These are phyloP conservation scores for Abrus pulchellus DNA, from an alignment of 306 rosid genomes.

Conservation along the genomic window DNA sequence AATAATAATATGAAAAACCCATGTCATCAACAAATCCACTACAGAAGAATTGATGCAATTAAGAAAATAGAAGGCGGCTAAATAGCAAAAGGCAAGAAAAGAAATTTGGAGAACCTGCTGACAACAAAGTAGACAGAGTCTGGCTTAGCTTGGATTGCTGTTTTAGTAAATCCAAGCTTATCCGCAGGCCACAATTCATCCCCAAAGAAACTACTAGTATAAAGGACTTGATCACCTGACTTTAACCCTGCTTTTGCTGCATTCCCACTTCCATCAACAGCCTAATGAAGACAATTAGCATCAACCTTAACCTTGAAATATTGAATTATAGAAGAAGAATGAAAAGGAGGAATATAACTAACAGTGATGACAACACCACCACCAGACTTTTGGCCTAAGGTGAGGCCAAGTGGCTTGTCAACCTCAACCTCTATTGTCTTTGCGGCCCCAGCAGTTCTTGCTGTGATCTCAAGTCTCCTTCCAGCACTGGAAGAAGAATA, in stretches of 20 bases:
- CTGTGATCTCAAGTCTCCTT: conserved; percentile 66
- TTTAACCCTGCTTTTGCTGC: conserved; percentile 95
- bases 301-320: background rate
- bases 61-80: conserved; percentile 22
- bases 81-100: conserved; percentile 9
- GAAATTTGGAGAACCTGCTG: conserved; percentile 68
- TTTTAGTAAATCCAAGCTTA: conserved; percentile 97
- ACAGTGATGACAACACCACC: conserved; percentile 88
- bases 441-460: conserved; percentile 89
- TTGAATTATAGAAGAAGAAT: background rate
- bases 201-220: conserved; percentile 98
- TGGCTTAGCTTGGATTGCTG: conserved; percentile 96
- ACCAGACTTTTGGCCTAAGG: conserved; percentile 89
- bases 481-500: conserved; percentile 38
- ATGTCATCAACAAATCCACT: background rate
- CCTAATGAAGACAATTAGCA: conserved; percentile 56
- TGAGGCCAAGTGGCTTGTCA: conserved; percentile 97
- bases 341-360: conserved; percentile 44
- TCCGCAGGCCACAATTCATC: conserved; percentile 99
- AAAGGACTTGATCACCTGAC: conserved; percentile 89
- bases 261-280: conserved; percentile 94
- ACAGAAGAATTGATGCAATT: conserved; percentile 36
- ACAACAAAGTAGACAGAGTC: conserved; percentile 96
- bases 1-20: background rate
- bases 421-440: conserved; percentile 90